These are phyloP conservation scores for Posidonia australis DNA, from an alignment of 106 monocot species.

Conservation along the genomic window DNA sequence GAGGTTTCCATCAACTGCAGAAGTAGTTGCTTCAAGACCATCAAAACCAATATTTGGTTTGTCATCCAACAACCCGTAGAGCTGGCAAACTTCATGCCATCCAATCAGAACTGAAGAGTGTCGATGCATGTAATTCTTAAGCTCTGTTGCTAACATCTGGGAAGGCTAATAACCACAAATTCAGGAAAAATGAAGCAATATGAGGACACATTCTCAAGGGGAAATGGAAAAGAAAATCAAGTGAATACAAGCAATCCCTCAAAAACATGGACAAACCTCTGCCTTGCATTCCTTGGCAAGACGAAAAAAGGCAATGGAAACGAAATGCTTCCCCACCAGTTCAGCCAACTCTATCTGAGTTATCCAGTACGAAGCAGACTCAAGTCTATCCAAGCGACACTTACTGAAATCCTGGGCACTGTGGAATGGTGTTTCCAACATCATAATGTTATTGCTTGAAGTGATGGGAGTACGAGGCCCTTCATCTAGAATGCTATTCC, in stretches of 20 bases:
- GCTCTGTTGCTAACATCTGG: slow-evolving; percentile 36
- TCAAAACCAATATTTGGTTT: too few species aligned
- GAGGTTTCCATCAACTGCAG: neutral
- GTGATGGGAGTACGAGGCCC: slow-evolving; percentile 32
- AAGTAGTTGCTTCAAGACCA: neutral
- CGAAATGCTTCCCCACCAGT: slow-evolving; percentile 54
- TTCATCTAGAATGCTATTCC: too few species aligned
- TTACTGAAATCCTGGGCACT: slow-evolving; percentile 56
- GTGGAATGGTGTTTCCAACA: slow-evolving; percentile 36
- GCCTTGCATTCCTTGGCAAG: slow-evolving; percentile 66
- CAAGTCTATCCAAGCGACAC: slow-evolving; percentile 43
- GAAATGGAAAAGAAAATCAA: neutral
- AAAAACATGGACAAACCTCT: slow-evolving; percentile 29
- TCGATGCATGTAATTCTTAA: slow-evolving; percentile 34
- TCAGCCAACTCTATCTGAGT: slow-evolving; percentile 60
- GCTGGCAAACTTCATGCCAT: slow-evolving; percentile 3
- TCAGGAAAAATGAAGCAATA: neutral
- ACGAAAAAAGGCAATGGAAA: slow-evolving; percentile 56
- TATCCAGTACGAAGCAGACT: slow-evolving; percentile 58
- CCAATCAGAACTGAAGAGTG: slow-evolving; percentile 8
- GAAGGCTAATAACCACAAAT: slow-evolving; percentile 36
- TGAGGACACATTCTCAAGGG: neutral
- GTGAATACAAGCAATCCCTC: neutral
- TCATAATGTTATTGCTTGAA: neutral
- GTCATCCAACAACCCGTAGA: slow-evolving; percentile 11